Conservation (phyloP, 2,329 filamentous ascomycete genomes). For the Monilinia polystroma region DNA sequence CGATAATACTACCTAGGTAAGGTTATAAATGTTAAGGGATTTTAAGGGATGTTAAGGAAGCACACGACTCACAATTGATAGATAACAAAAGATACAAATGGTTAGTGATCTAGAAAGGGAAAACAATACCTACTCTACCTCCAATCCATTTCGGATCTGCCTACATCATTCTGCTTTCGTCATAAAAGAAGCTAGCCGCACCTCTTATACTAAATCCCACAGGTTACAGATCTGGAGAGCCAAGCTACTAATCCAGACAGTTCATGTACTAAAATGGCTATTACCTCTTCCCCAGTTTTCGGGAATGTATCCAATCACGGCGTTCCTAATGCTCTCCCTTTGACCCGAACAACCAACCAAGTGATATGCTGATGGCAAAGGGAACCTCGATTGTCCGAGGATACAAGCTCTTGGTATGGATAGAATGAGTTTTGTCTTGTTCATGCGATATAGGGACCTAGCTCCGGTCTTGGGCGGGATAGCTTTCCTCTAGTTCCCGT, state of each 20-base stretch:
- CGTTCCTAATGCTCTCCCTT: conserved; percentile 19
- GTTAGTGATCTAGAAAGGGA: too few relatives aligned
- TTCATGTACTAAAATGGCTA: conserved; percentile 3
- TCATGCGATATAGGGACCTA: conserved; percentile 23
- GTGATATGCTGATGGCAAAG: conserved; percentile 1
- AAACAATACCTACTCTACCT: too few relatives aligned
- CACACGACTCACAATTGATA: neutral
- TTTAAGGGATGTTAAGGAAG: neutral
- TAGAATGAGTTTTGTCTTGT: neutral
- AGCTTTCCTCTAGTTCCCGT: neutral
- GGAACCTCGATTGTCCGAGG: conserved; percentile 25
- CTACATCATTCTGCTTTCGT: conserved; percentile 5
- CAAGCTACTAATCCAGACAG: conserved; percentile 1
- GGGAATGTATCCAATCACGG: conserved; percentile 23
- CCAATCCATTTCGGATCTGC: neutral
- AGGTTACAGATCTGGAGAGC: conserved; percentile 8
- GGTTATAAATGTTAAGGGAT: neutral
- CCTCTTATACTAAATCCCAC: neutral
- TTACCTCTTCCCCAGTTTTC: conserved; percentile 15
- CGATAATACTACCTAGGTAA: too few relatives aligned
- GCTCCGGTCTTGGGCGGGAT: conserved; percentile 21
- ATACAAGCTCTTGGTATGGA: neutral
- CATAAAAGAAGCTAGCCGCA: conserved; percentile 4
- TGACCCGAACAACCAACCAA: conserved; percentile 18
- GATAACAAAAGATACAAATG: too few relatives aligned